Evolutionary conservation across 495 filamentous ascomycete species (phyloP).

Genomic region (Astrothelium subdiscretum): DNA sequence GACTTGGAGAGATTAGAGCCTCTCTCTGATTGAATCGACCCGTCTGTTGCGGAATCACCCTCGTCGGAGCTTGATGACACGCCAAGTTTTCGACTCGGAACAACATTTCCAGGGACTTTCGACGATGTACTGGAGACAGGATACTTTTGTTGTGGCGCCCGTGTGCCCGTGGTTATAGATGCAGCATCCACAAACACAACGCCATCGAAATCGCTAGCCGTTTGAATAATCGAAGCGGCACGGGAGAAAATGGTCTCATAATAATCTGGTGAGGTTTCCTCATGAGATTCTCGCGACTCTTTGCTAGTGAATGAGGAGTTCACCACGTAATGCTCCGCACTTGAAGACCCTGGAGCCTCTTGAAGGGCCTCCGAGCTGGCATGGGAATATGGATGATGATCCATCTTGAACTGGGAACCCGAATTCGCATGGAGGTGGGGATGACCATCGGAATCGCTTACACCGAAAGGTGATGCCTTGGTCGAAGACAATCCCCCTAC

Average conservation of each 20-base stretch:
- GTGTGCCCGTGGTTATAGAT: too few species aligned
- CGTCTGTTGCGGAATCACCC: too few species aligned
- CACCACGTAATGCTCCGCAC: not conserved
- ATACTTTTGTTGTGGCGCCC: too few species aligned
- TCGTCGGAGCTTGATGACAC: too few species aligned
- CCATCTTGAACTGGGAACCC: not conserved
- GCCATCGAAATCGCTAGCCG: constrained; percentile 9
- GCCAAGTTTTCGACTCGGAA: too few species aligned
- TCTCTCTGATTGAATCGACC: too few species aligned
- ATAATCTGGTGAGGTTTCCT: not conserved
- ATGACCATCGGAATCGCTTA: not conserved
- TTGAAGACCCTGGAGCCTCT: not conserved
- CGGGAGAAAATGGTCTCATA: not conserved
- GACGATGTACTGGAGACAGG: too few species aligned
- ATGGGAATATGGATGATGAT: not conserved
- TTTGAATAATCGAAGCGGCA: constrained; percentile 4
- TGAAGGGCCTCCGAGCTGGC: not conserved
- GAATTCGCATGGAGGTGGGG: not conserved
- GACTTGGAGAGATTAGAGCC: too few species aligned
- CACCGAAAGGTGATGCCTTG: not conserved
- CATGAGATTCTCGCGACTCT: not conserved
- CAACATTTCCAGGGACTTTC: too few species aligned
- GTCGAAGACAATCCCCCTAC: constrained; percentile 17
- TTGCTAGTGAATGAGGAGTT: not conserved
- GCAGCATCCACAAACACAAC: constrained; percentile 9